A percentile compares a stretch with the other conserved stretches of the same genome.
Conservation (phyloP, 2,329 filamentous ascomycete species). For the Monosporascus sp. region DNA sequence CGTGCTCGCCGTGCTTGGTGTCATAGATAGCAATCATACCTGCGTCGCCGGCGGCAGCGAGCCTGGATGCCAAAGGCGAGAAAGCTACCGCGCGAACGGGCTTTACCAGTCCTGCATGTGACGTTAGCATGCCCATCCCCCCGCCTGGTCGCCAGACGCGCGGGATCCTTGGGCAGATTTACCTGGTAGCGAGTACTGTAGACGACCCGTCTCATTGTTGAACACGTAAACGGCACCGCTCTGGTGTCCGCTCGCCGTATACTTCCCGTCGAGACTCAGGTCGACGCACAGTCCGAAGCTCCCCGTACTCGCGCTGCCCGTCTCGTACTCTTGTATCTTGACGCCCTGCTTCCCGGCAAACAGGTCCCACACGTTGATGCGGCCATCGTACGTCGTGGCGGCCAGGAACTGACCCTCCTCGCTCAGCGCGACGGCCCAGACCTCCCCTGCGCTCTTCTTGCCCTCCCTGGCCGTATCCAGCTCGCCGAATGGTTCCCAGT, state of each 20-base stretch:
- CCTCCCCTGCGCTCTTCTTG: constrained; percentile 59
- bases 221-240: constrained; percentile 92
- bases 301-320: constrained; percentile 62
- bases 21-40: constrained; percentile 89
- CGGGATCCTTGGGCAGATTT: constrained; percentile 21
- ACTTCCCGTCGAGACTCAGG: constrained; percentile 70
- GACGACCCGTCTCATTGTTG: constrained; percentile 81
- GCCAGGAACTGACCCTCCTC: constrained; percentile 79
- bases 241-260: constrained; percentile 88
- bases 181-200: constrained; percentile 82
- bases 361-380: constrained; percentile 83
- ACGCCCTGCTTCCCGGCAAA: constrained; percentile 41
- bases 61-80: constrained; percentile 75
- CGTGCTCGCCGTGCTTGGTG: constrained; percentile 84
- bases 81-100: constrained; percentile 83
- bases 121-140: neutral
- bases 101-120: constrained; percentile 66
- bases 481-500: constrained; percentile 46
- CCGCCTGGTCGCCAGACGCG: neutral
- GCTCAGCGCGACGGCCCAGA: constrained; percentile 85
- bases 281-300: constrained; percentile 89
- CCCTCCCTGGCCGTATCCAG: constrained; percentile 29
- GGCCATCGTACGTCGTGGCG: constrained; percentile 81
- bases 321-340: constrained; percentile 81
- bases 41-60: constrained; percentile 87